Evolutionary conservation across 2,329 filamentous ascomycete genomes (phyloP), one percentile per base, ranked within the genome.

Genomic region (Ilyonectria sp.): DNA sequence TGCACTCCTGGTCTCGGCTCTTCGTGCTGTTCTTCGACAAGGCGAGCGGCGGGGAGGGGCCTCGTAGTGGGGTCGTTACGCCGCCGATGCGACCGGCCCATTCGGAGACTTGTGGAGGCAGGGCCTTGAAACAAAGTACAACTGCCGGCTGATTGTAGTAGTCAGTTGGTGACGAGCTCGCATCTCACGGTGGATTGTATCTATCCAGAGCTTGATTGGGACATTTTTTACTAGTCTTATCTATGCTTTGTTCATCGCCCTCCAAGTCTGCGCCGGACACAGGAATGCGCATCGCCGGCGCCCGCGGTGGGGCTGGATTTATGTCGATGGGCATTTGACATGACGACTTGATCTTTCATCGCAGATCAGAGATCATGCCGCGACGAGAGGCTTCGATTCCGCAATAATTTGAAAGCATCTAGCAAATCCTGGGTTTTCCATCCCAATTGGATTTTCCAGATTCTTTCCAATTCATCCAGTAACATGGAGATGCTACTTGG

Each of bases 31-130:
- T 26, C 1, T 11, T 17, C 11, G 23, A 17, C 21, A 49, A 49
- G 13, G 17, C 11, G 44, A 9, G 21, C 44, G 44, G 21, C 44
- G 19, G 19, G 26, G 54, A 63, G 69, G 62, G 69, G 71, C 58
- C 63, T 60, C 65, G 57, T 44, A 52, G 50, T 55, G 50, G 59
- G 68, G 70, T 44, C 40, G 26, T 46, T 47, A 43, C 9, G 33
- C 31, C 17, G 54, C 60, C 46, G 53, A 46, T 72, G 71, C 71
- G 69, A 58, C 69, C 69, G 71, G 60, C 61, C 69, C 49, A 26
- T n/a, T 64, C 46, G 66, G 50, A 29, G 47, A 43, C 46, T 50
- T 63, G 64, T 64, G 65, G 57, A 35, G 50, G 19, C 13, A 29
- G 46, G 46, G 46, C 23, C 21, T 47, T 49, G 46, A 21, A 29